Base-by-base conservation (phyloP, 371 early-diverging fungal species). In the Mucor piriformis region DNA sequence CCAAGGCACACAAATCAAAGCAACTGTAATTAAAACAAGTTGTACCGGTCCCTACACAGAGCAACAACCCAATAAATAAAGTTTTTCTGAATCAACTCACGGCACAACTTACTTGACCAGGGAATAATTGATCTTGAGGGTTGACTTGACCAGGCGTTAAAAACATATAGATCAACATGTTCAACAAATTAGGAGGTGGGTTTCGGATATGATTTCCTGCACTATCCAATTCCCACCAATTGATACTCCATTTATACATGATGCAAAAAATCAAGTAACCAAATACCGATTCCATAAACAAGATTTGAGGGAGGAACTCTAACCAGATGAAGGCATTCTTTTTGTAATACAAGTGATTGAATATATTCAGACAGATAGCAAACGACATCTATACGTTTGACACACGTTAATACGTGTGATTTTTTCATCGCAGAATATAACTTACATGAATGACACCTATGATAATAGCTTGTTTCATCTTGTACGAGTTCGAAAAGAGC, bases 391-490 rank as follows among this genome's bases (percentile, higher is more conserved):
- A 64, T 15, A 24, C 18, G 8, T 11, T 47, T 15, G 27, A 0
- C 18, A 33, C 7, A 32, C 23, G 32, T 16, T 32, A 49, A 7
- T 5, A 3, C 5, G n/a, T 49, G 15, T 13, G 18, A n/a, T n/a
- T 4, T 18, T 21, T 5, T 43, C 16, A 20, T n/a, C 5, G 2
- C n/a, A 20, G 8, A 18, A 18, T 7, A 8, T 60, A 43, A 51
- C 74, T 66, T 73, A 83, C 86, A 70, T 99, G 99, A 58, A 95
- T 80, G 38, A 99, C 97, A 65, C 99, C 99, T 44, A 99, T 69
- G 50, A 99, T 86, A 61, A 99, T 88, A 23, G 98, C 92, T 89
- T 95, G 92, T 77, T 99, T 99, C 99, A 99, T 99, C 85, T 99
- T 99, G 85, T 99, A 96, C 34, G 98, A 96, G 79, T 99, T 99